Evolutionary conservation across 169 alveolate genomes (phyloP).

Genomic region (Cryptosporidium bovis): DNA sequence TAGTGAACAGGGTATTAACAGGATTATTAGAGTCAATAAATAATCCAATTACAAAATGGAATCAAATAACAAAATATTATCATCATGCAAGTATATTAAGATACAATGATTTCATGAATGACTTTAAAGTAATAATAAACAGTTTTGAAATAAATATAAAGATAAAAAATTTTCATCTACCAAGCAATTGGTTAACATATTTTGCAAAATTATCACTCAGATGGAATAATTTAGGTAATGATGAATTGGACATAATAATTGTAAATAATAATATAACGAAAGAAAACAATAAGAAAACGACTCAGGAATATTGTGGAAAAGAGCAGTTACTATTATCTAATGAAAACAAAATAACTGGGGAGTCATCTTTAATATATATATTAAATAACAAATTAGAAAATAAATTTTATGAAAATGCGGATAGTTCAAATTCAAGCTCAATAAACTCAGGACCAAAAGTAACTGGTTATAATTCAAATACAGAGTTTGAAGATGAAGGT

Average conservation of each 20-base stretch:
- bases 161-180: conserved; percentile 52
- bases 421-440: conserved; percentile 36
- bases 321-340: background rate
- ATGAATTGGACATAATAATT: conserved; percentile 17
- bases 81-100: conserved; percentile 71
- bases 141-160: conserved; percentile 33
- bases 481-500: background rate
- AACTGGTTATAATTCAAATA: conserved; percentile 24
- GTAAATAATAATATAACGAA: background rate
- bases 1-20: conserved; percentile 44
- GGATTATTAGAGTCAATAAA: conserved; percentile 45
- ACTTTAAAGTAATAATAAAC: conserved; percentile 19
- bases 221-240: conserved; percentile 50
- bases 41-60: conserved; percentile 54
- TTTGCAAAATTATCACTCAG: conserved; percentile 69
- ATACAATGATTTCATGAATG: conserved; percentile 26
- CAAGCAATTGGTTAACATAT: conserved; percentile 52
- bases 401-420: conserved; percentile 3
- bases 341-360: background rate
- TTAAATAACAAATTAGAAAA: conserved; percentile 21
- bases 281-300: background rate
- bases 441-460: background rate
- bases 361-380: conserved; percentile 21
- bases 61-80: conserved; percentile 36
- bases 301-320: background rate